Percentiles rank a stretch among this genome's conserved stretches.
These are phyloP conservation scores for Picea sitchensis DNA, from an alignment of 75 land plant species.

Conservation along the genomic window DNA sequence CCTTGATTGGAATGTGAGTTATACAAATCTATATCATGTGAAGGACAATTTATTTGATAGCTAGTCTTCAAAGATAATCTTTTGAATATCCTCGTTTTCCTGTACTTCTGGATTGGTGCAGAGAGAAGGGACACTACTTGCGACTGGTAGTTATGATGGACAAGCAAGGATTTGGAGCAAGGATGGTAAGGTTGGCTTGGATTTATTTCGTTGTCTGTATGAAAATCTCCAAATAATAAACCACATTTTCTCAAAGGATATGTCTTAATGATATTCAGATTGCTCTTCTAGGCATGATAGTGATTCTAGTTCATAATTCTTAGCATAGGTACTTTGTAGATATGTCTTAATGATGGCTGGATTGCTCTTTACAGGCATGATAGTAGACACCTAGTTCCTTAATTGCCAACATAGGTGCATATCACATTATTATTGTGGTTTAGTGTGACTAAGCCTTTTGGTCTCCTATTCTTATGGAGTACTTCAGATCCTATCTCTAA, in stretches of 20 bases:
- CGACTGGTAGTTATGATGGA: slow-evolving; percentile 99
- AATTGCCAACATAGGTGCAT: too few species aligned
- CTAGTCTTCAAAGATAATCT: not conserved
- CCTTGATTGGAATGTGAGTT: slow-evolving; percentile 98
- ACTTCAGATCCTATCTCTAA: too few species aligned
- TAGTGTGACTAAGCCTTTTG: too few species aligned
- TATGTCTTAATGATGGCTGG: too few species aligned
- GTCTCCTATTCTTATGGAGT: too few species aligned
- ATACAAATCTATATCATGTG: not conserved
- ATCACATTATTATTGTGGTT: too few species aligned
- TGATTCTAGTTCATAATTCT: too few species aligned
- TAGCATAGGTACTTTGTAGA: too few species aligned
- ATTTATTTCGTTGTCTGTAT: not conserved
- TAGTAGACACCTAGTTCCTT: too few species aligned
- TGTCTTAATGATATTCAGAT: not conserved
- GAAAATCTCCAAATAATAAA: too few species aligned
- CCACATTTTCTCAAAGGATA: not conserved
- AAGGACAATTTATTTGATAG: not conserved
- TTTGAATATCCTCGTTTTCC: not conserved
- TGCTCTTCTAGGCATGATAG: not conserved
- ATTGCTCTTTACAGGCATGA: too few species aligned
- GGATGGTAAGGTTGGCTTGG: slow-evolving; percentile 52
- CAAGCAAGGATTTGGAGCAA: slow-evolving; percentile 95
- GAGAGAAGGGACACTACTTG: slow-evolving; percentile 94
- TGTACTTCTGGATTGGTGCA: slow-evolving; percentile 14